Conservation (phyloP, 1,284 basidiomycete genomes). For the Puccinia horiana region DNA sequence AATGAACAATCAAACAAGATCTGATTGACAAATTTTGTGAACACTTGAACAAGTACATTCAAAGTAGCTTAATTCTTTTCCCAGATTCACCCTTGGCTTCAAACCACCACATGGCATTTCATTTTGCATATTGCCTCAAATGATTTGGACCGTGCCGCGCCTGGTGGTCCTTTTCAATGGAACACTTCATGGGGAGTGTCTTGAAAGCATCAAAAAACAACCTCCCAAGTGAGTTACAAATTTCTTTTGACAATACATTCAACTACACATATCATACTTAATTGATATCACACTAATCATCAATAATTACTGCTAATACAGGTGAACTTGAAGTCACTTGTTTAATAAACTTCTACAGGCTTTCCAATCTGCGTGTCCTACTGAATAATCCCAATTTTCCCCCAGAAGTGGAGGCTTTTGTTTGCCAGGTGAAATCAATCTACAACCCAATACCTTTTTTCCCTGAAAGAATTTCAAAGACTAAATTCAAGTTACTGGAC, state of each 20-base stretch:
- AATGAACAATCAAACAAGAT: neutral
- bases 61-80: neutral
- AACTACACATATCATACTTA: no score
- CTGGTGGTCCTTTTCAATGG: constrained; percentile 26
- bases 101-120: constrained; percentile 42
- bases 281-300: neutral
- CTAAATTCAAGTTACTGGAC: neutral
- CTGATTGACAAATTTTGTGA: neutral
- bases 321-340: neutral
- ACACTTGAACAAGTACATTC: neutral
- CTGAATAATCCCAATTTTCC: neutral
- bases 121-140: constrained; percentile 12
- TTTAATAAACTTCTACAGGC: neutral
- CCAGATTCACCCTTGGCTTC: neutral
- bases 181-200: neutral
- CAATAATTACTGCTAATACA: neutral
- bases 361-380: neutral
- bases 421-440: neutral
- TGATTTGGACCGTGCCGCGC: constrained; percentile 16
- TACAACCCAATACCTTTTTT: neutral
- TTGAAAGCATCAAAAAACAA: constrained; percentile 3
- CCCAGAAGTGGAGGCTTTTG: neutral
- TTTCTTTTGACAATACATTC: neutral
- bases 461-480: neutral
- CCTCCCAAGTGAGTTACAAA: neutral